Percentiles rank a stretch among this genome's conserved stretches.
phyloP scores from a whole-genome alignment of 176 grass and related monocot genomes.

The Eragrostis curvula region DNA sequence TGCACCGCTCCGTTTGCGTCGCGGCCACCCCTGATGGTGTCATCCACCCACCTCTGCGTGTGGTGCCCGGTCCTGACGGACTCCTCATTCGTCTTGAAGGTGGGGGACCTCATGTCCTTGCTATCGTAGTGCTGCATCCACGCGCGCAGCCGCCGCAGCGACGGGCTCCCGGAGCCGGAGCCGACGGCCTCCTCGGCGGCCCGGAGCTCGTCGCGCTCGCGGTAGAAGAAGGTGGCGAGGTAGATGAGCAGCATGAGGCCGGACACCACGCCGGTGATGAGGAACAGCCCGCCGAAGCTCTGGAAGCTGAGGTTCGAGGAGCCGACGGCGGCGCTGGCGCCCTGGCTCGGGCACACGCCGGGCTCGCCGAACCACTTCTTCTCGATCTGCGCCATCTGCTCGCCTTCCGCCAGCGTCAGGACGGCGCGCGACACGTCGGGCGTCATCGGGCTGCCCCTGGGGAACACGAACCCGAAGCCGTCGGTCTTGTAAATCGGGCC shows the following conservation, averaged over 20 bases:
- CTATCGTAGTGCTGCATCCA: slow-evolving; percentile 56
- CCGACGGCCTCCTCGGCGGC: slow-evolving; percentile 23
- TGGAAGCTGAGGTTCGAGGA: slow-evolving; percentile 62
- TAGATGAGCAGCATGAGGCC: slow-evolving; percentile 58
- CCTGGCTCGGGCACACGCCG: slow-evolving; percentile 28
- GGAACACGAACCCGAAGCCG: slow-evolving; percentile 89
- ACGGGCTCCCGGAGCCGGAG: slow-evolving; percentile 20
- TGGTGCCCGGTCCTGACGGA: not conserved
- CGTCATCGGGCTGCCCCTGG: slow-evolving; percentile 58
- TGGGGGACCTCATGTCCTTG: slow-evolving; percentile 46
- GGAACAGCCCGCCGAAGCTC: slow-evolving; percentile 86
- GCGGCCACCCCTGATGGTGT: not conserved
- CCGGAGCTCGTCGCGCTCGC: slow-evolving; percentile 52
- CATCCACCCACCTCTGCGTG: slow-evolving; percentile 12
- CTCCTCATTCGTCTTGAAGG: slow-evolving; percentile 55
- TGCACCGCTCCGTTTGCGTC: not conserved
- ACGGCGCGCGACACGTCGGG: slow-evolving; percentile 70
- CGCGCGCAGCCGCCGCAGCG: slow-evolving; percentile 43
- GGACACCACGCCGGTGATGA: slow-evolving; percentile 78
- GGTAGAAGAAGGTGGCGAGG: slow-evolving; percentile 64
- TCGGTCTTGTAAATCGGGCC: slow-evolving; percentile 71
- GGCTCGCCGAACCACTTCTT: slow-evolving; percentile 61
- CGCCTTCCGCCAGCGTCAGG: slow-evolving; percentile 56
- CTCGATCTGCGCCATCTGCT: slow-evolving; percentile 62
- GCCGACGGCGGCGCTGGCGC: slow-evolving; percentile 25